A percentile compares a stretch with the other conserved stretches of the same genome.
Conservation (phyloP, 2,329 filamentous ascomycete genomes). For the Phoma sp. region DNA sequence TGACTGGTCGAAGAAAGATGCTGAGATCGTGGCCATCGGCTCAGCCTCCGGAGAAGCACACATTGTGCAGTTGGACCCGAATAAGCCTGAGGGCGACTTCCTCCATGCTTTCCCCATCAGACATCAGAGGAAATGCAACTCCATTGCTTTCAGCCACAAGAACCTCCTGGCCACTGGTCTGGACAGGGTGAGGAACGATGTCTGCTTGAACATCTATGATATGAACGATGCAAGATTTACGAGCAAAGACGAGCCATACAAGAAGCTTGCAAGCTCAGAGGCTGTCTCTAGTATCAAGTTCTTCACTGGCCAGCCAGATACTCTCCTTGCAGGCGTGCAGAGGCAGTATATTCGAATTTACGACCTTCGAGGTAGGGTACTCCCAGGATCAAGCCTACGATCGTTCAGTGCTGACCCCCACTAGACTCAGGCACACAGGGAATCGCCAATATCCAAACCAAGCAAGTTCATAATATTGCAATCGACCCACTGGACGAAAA, state of each 20-base stretch:
- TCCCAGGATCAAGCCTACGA: neutral
- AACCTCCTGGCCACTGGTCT: conserved; percentile 77
- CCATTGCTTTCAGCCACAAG: conserved; percentile 79
- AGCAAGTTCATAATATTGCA: conserved; percentile 71
- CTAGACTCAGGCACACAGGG: conserved; percentile 53
- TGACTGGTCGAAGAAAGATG: conserved; percentile 68
- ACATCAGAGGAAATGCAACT: conserved; percentile 79
- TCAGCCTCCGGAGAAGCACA: conserved; percentile 78
- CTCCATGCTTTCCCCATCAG: conserved; percentile 75
- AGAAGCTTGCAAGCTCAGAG: conserved; percentile 67
- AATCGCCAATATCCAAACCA: conserved; percentile 60
- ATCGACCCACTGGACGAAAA: conserved; percentile 83
- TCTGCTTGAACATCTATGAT: conserved; percentile 84
- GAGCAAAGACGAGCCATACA: conserved; percentile 61
- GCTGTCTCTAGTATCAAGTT: conserved; percentile 85
- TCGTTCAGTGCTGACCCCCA: conserved; percentile 20
- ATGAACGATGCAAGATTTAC: conserved; percentile 65
- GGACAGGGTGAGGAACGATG: conserved; percentile 81
- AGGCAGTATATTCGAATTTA: conserved; percentile 78
- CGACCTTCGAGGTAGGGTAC: conserved; percentile 77
- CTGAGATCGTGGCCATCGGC: conserved; percentile 76
- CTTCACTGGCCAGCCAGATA: conserved; percentile 78
- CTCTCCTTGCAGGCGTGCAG: conserved; percentile 77
- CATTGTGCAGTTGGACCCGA: conserved; percentile 75
- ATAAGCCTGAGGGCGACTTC: conserved; percentile 50